Percentiles rank a stretch among this genome's conserved stretches.
Conservation (phyloP, 768 basidiomycete species). For the Leucocoprinus leucothites region DNA sequence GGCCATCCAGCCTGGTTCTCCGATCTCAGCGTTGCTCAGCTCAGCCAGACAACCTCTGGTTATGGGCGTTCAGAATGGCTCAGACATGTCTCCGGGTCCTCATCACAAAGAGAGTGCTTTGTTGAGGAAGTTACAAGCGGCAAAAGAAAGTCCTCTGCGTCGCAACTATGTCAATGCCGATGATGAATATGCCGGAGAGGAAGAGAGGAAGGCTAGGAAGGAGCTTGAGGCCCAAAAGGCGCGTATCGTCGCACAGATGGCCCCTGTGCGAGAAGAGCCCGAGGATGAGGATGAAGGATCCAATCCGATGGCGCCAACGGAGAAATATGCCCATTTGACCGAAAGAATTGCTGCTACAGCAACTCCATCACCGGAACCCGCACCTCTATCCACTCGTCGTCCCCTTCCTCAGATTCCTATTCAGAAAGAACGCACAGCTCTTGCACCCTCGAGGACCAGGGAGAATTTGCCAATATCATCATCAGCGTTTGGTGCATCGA, state of each 20-base stretch:
- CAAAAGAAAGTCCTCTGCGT: constrained; percentile 54
- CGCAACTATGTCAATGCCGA: constrained; percentile 25
- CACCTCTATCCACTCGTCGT: not conserved
- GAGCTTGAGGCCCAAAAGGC: constrained; percentile 91
- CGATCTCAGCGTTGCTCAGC: constrained; percentile 86
- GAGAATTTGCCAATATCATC: constrained; percentile 18
- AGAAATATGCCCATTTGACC: constrained; percentile 21
- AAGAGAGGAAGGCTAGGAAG: constrained; percentile 46
- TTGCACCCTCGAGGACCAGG: constrained; percentile 4
- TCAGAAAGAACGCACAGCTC: constrained; percentile 3
- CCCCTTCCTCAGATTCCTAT: constrained; percentile 6
- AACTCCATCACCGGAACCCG: not conserved
- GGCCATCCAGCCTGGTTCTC: constrained; percentile 92
- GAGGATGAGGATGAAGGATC: constrained; percentile 34
- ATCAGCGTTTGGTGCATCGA: not conserved
- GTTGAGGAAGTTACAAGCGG: constrained; percentile 57
- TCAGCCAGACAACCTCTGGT: constrained; percentile 87
- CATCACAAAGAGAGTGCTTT: constrained; percentile 35
- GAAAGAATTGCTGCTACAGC: constrained; percentile 1
- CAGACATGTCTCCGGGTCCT: constrained; percentile 15
- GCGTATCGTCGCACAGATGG: constrained; percentile 93
- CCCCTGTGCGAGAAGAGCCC: constrained; percentile 50
- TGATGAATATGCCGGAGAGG: constrained; percentile 30
- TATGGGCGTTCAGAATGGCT: constrained; percentile 42
- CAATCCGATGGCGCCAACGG: constrained; percentile 16